These are phyloP conservation scores for Naganishia cerealis DNA, from an alignment of 1,284 basidiomycete genomes.

Conservation along the genomic window DNA sequence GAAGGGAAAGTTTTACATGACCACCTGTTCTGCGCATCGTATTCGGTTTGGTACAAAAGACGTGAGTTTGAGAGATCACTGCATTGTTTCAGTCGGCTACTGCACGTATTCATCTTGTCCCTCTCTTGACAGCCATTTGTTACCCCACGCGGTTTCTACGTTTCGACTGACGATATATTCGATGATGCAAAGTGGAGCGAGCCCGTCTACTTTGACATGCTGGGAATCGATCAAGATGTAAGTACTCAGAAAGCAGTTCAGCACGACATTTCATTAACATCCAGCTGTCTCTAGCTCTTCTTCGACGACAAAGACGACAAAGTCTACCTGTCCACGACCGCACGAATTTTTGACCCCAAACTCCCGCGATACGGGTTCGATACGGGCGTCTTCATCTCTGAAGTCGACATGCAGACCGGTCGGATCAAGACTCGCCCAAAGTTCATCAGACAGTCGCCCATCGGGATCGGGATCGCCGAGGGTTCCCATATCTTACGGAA, in stretches of 20 bases:
- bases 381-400: slow-evolving; percentile 35
- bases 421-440: slow-evolving; percentile 31
- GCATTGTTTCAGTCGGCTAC: not conserved
- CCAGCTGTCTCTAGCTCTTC: slow-evolving; percentile 35
- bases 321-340: slow-evolving; percentile 37
- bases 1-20: slow-evolving; percentile 41
- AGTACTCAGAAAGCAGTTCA: not conserved
- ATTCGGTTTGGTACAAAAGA: slow-evolving; percentile 29
- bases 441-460: slow-evolving; percentile 33
- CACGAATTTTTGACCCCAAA: slow-evolving; percentile 15
- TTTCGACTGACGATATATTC: slow-evolving; percentile 42
- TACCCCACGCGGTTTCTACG: slow-evolving; percentile 38
- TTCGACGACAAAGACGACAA: slow-evolving; percentile 39
- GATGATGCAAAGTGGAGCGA: slow-evolving; percentile 39
- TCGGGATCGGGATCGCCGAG: slow-evolving; percentile 38
- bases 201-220: slow-evolving; percentile 37
- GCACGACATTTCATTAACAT: too few species aligned
- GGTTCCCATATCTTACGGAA: slow-evolving; percentile 41
- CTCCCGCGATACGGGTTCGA: slow-evolving; percentile 32
- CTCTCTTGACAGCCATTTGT: slow-evolving; percentile 25
- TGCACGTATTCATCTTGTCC: not conserved
- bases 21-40: slow-evolving; percentile 32
- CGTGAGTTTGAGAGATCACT: not conserved
- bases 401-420: slow-evolving; percentile 40
- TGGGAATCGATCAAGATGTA: slow-evolving; percentile 41